A percentile compares a stretch with the other conserved stretches of the same genome.
phyloP scores from a whole-genome alignment of 805 yeast genomes.

The Scheffersomyces ergatensis region DNA sequence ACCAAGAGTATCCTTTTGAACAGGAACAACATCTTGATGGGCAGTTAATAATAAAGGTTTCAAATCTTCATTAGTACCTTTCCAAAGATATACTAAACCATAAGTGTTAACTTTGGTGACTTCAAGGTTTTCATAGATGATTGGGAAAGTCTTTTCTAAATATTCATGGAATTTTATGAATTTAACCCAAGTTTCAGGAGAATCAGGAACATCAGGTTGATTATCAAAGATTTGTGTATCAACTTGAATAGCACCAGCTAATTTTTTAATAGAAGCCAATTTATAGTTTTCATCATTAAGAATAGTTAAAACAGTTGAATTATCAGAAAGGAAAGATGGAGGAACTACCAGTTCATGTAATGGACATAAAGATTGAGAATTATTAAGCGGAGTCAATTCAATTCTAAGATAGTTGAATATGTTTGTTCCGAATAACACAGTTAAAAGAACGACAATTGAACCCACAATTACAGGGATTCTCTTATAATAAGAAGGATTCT shows the following conservation, averaged over 20 bases:
- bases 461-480: slow-evolving; percentile 8
- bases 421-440: slow-evolving; percentile 16
- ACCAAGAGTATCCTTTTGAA: slow-evolving; percentile 51
- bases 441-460: slow-evolving; percentile 10
- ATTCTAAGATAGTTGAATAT: slow-evolving; percentile 16
- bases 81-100: slow-evolving; percentile 63
- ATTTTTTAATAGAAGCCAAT: slow-evolving; percentile 36
- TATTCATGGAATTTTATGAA: slow-evolving; percentile 48
- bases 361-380: slow-evolving; percentile 19
- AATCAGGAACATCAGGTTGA: slow-evolving; percentile 47
- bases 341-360: slow-evolving; percentile 21
- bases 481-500: slow-evolving; percentile 1
- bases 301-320: slow-evolving; percentile 27
- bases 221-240: slow-evolving; percentile 64
- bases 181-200: slow-evolving; percentile 48
- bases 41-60: slow-evolving; percentile 71
- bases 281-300: slow-evolving; percentile 23
- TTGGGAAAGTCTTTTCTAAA: slow-evolving; percentile 53
- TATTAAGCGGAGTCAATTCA: slow-evolving; percentile 6
- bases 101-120: slow-evolving; percentile 59
- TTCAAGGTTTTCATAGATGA: slow-evolving; percentile 43
- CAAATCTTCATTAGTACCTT: slow-evolving; percentile 49
- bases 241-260: slow-evolving; percentile 59
- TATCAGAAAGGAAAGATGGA: slow-evolving; percentile 24
- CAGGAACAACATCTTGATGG: slow-evolving; percentile 82